Base-by-base conservation (phyloP, 257 asterid genomes). In the Ilex asprella region DNA sequence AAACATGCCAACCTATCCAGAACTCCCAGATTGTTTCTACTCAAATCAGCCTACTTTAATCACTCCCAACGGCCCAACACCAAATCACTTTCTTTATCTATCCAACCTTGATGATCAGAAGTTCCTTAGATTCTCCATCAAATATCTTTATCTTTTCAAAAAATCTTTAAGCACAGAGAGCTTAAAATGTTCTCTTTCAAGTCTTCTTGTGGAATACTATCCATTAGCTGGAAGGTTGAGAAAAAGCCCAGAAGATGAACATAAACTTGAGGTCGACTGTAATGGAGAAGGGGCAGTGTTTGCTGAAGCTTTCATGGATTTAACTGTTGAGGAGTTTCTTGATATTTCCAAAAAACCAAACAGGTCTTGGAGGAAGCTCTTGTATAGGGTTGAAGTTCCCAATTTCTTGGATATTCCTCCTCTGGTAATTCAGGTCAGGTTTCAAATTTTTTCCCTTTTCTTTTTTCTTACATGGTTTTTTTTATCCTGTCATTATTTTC, bases 101-200 rank as follows among this genome's bases (percentile, higher is more conserved):
- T 90, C 97, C 27, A 90, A 87, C 67, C 88, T 90, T 30, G 96
- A 90, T 43, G 96, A 90, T 74, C 93, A 90, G 47, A 82, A 58
- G 62, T 90, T 90, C 79, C 81, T 87, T 46, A 46, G 52, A 46
- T 46, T 46, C 52, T 46, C 52, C 52, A 46, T 46, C 52, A 46
- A 14, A 46, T 86, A 89, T 39, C 79, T 86, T 49, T 86, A 84
- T 32, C 73, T 84, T 41, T 89, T 72, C 80, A 55, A 59, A 31
- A 87, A 77, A 47, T 64, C 89, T 2, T 55, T 78, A 2, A 55
- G 30, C 60, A 5, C 49, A 4, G 80, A 80, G n/a, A 61, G 60
- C 58, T 88, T 90, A 0, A 83, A 77, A 70, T 46, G 29, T 16
- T 73, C 93, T 2, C 83, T 90, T 1, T 81, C 95, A 0, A 35